Evolutionary conservation across 257 asterid genomes (phyloP).

Genomic region (Euphrasia confusa): DNA sequence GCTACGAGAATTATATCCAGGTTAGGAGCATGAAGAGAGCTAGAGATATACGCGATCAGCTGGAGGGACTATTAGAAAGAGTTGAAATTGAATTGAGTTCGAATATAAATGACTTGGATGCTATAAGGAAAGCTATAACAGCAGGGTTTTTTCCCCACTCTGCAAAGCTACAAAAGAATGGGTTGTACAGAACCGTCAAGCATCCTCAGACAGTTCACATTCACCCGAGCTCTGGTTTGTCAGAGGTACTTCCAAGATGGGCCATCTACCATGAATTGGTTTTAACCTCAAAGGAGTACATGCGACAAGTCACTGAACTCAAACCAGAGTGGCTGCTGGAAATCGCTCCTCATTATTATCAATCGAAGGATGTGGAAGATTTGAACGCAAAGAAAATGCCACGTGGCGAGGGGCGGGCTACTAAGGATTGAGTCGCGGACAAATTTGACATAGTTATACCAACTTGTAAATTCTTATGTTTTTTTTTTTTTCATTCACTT

Average conservation of each 20-base stretch:
- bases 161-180: conserved; percentile 74
- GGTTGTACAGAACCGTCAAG: conserved; percentile 79
- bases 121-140: conserved; percentile 69
- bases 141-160: conserved; percentile 86
- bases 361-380: conserved; percentile 80
- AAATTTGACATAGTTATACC: no score
- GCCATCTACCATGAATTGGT: conserved; percentile 85
- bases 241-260: conserved; percentile 95
- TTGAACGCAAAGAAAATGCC: no score
- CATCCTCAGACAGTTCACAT: conserved; percentile 83
- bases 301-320: conserved; percentile 87
- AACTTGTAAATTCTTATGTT: no score
- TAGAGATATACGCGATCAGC: conserved; percentile 90
- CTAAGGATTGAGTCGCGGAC: no score
- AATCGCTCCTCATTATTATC: conserved; percentile 91
- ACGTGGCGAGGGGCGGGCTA: no score
- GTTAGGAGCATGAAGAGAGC: conserved; percentile 96
- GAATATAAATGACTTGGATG: conserved; percentile 54
- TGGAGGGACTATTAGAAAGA: conserved; percentile 81
- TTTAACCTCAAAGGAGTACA: conserved; percentile 85
- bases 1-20: conserved; percentile 86
- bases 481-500: no score
- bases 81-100: conserved; percentile 80
- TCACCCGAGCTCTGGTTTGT: conserved; percentile 90
- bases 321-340: conserved; percentile 93